These are phyloP conservation scores for Talaromyces rugulosus DNA, from an alignment of 2,329 filamentous ascomycete species.

Conservation along the genomic window DNA sequence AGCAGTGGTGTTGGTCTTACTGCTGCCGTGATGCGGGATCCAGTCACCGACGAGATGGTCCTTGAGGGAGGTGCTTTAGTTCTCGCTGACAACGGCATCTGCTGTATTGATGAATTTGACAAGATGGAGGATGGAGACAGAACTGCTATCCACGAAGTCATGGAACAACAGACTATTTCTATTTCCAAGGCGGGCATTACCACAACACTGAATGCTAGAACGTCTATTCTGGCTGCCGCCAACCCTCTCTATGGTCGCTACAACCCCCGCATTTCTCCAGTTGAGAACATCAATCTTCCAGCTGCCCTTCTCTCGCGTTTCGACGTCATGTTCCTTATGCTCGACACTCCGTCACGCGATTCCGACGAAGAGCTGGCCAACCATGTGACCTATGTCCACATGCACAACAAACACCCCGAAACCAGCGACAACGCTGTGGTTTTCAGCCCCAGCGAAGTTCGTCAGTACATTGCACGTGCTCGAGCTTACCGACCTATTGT, in stretches of 20 bases:
- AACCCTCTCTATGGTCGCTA: slow-evolving; percentile 98
- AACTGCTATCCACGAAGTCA: slow-evolving; percentile 80
- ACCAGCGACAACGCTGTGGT: slow-evolving; percentile 64
- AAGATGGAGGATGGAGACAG: slow-evolving; percentile 78
- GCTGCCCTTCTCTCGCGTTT: slow-evolving; percentile 95
- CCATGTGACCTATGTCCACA: slow-evolving; percentile 95
- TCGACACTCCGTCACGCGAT: slow-evolving; percentile 88
- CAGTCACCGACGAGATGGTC: slow-evolving; percentile 73
- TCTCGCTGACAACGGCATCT: slow-evolving; percentile 75
- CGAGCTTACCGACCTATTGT: slow-evolving; percentile 84
- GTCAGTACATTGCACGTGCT: slow-evolving; percentile 91
- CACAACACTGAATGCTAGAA: slow-evolving; percentile 92
- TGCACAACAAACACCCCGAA: slow-evolving; percentile 91
- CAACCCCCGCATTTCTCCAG: slow-evolving; percentile 93
- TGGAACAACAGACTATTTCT: slow-evolving; percentile 83
- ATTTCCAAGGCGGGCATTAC: slow-evolving; percentile 91
- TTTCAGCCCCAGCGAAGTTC: slow-evolving; percentile 88
- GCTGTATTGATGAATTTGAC: slow-evolving; percentile 46
- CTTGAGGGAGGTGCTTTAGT: slow-evolving; percentile 76
- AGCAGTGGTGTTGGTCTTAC: slow-evolving; percentile 78
- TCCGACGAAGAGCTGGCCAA: slow-evolving; percentile 88
- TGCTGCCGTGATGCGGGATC: slow-evolving; percentile 75
- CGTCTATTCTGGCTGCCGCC: slow-evolving; percentile 90
- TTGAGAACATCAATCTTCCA: slow-evolving; percentile 99
- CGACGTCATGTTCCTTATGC: slow-evolving; percentile 91